These are phyloP conservation scores for Saussurea involucrata DNA, from an alignment of 129 eudicot genomes.

Conservation along the genomic window DNA sequence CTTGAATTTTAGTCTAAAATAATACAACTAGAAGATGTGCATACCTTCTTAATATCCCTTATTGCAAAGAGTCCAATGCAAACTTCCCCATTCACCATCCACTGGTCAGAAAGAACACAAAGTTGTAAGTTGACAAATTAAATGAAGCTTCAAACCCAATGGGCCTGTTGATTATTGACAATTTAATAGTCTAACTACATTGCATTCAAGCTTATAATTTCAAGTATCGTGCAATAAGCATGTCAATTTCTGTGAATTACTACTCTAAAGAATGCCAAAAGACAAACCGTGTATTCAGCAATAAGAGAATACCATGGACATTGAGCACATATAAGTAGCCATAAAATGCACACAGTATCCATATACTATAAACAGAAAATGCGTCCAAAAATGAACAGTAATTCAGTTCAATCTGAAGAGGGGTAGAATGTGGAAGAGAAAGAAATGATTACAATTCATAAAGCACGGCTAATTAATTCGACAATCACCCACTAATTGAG, in stretches of 20 bases:
- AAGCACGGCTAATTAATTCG: background rate
- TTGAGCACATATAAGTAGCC: background rate
- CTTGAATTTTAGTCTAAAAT: background rate
- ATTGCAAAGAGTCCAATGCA: conserved; percentile 94
- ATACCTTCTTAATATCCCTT: conserved; percentile 83
- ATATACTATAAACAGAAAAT: background rate
- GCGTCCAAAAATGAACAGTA: background rate
- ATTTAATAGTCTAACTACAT: background rate
- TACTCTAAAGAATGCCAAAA: background rate
- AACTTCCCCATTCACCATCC: conserved; percentile 99
- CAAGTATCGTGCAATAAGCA: background rate
- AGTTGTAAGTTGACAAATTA: conserved; percentile 1
- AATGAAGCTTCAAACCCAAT: conserved; percentile 1
- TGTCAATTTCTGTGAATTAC: background rate
- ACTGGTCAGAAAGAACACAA: conserved; percentile 48
- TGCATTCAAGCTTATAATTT: background rate
- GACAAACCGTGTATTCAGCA: background rate
- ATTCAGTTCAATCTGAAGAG: background rate
- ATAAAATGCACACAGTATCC: background rate
- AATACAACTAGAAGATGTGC: background rate
- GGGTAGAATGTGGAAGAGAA: background rate
- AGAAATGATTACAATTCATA: background rate
- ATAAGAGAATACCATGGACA: background rate
- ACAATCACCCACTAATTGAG: background rate
- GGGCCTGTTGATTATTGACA: background rate